Evolutionary conservation across 306 rosid species (phyloP).

Genomic region (Gastrolobium bilobum): DNA sequence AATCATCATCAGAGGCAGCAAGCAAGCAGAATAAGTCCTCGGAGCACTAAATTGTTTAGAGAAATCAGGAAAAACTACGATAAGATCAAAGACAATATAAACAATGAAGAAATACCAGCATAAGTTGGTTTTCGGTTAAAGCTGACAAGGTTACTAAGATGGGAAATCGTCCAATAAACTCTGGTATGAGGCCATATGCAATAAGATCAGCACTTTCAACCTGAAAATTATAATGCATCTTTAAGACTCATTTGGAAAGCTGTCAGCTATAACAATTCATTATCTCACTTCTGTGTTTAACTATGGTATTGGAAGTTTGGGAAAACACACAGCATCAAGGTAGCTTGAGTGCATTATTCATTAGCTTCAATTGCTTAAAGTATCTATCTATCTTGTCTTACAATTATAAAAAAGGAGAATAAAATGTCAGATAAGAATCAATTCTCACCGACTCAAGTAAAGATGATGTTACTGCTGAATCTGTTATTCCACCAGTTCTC

Average conservation of each 20-base stretch:
- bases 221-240: conserved; percentile 58
- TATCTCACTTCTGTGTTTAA: conserved; percentile 5
- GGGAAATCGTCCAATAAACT: conserved; percentile 96
- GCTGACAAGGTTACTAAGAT: conserved; percentile 91
- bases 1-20: conserved; percentile 24
- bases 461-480: conserved; percentile 79
- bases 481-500: conserved; percentile 75
- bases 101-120: conserved; percentile 68
- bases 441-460: conserved; percentile 85
- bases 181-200: conserved; percentile 98
- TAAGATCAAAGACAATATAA: conserved; percentile 1
- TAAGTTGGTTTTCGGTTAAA: conserved; percentile 94
- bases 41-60: conserved; percentile 15
- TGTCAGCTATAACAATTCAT: not conserved
- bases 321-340: conserved; percentile 29
- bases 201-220: conserved; percentile 97
- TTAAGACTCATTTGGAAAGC: conserved; percentile 48
- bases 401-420: not conserved
- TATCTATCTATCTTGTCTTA: not conserved
- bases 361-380: conserved; percentile 7
- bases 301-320: conserved; percentile 1
- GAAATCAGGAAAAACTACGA: conserved; percentile 29
- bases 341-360: conserved; percentile 28
- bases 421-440: conserved; percentile 26
- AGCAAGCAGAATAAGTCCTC: conserved; percentile 21